Conservation (phyloP, 73 alveolate genomes). For the Paramecium tetraurelia region DNA sequence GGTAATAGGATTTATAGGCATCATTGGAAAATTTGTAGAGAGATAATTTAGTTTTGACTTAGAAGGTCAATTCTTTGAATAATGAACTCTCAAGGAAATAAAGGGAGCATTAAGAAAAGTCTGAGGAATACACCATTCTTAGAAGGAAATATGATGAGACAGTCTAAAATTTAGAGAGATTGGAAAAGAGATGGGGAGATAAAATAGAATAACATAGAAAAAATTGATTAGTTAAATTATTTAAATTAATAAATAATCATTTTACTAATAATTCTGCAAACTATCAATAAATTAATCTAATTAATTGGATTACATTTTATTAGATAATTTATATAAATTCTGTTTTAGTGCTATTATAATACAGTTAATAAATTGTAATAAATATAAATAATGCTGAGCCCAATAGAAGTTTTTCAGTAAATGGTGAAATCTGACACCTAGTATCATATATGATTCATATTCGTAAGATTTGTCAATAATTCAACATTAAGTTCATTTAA, state of each 20-base stretch:
- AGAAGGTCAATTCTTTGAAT: background rate
- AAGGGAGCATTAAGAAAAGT: background rate
- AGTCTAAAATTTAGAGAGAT: background rate
- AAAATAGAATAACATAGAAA: conserved; percentile 28
- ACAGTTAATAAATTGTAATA: background rate
- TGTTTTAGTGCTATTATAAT: background rate
- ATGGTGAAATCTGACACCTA: background rate
- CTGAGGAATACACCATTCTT: background rate
- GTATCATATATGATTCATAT: conserved; percentile 4
- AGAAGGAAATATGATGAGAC: conserved; percentile 25
- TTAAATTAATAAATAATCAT: background rate
- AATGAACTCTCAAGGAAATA: background rate
- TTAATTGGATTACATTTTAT: too few species aligned
- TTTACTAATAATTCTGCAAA: background rate
- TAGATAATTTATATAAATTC: too few species aligned
- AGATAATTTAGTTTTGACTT: background rate
- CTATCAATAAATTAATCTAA: background rate
- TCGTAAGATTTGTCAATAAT: background rate
- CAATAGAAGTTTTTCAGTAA: background rate
- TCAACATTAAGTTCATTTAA: background rate
- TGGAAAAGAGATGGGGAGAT: conserved; percentile 38
- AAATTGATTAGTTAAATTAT: background rate
- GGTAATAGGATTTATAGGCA: conserved; percentile 12
- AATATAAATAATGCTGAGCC: background rate
- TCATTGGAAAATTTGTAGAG: background rate